A percentile compares a stretch with the other conserved stretches of the same genome.
phyloP scores from a whole-genome alignment of 441 rosid species.

The Gossypium schwendimanii region DNA sequence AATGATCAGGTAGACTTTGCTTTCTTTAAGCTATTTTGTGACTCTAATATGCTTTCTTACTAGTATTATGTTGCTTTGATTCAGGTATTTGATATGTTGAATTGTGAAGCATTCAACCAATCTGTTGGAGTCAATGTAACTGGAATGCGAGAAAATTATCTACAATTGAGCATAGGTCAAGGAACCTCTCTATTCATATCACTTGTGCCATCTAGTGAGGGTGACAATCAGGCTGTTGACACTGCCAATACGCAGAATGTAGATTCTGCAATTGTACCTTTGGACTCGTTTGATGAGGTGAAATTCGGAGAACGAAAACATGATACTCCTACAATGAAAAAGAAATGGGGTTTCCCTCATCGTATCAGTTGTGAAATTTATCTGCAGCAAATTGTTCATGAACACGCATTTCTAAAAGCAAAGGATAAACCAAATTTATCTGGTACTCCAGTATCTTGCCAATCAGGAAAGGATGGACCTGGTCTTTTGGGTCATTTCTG shows the following conservation, averaged over 20 bases:
- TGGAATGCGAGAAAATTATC: conserved; percentile 73
- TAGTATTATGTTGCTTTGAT: conserved; percentile 12
- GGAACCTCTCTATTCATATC: conserved; percentile 69
- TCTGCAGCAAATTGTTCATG: conserved; percentile 74
- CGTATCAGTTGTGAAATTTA: conserved; percentile 63
- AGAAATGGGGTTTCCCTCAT: conserved; percentile 45
- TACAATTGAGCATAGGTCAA: conserved; percentile 63
- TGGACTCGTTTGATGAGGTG: conserved; percentile 41
- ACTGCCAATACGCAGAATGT: conserved; percentile 21
- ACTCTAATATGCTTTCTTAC: conserved; percentile 7
- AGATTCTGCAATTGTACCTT: conserved; percentile 30
- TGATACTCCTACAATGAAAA: conserved; percentile 32
- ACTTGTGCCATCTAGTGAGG: conserved; percentile 41
- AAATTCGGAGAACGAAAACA: conserved; percentile 34
- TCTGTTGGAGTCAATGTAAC: conserved; percentile 67
- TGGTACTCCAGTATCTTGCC: conserved; percentile 37
- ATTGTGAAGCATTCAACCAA: conserved; percentile 71
- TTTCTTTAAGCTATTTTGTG: conserved; percentile 8
- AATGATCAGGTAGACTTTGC: conserved; percentile 57
- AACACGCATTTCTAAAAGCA: conserved; percentile 43
- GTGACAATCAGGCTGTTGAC: conserved; percentile 35
- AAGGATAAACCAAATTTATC: conserved; percentile 39
- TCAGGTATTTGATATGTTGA: conserved; percentile 80
- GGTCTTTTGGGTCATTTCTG: conserved; percentile 83
- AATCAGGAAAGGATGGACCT: conserved; percentile 38